Percentiles rank a stretch among this genome's conserved stretches.
Conservation (phyloP, 1,284 basidiomycete genomes). For the Moesziomyces globuligerus region DNA sequence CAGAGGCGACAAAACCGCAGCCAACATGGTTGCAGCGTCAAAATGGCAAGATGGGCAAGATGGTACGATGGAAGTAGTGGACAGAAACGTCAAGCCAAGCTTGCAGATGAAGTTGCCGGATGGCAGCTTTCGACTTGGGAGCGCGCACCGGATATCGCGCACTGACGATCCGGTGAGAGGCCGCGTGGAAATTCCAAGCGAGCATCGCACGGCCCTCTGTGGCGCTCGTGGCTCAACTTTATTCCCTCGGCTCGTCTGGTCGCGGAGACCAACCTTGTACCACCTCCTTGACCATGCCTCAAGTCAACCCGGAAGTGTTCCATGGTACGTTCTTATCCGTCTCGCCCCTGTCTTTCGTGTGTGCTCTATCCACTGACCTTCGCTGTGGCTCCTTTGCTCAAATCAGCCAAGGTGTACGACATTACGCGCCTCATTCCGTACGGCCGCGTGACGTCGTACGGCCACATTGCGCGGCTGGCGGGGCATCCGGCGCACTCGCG, state of each 20-base stretch:
- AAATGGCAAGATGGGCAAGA: too few relatives aligned
- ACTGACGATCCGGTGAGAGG: background rate
- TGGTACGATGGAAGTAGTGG: background rate
- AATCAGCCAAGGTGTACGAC: conserved; percentile 63
- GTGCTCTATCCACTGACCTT: too few relatives aligned
- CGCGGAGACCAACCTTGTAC: background rate
- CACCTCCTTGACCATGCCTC: conserved; percentile 18
- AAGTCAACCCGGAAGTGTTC: conserved; percentile 47
- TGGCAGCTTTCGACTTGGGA: background rate
- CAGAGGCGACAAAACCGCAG: conserved; percentile 30
- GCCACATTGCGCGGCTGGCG: conserved; percentile 60
- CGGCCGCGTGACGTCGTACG: conserved; percentile 63
- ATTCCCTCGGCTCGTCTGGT: background rate
- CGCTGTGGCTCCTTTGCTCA: too few relatives aligned
- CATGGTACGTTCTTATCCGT: conserved; percentile 20
- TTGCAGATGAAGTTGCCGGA: background rate
- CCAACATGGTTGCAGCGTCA: conserved; percentile 52
- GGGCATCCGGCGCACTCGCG: conserved; percentile 59
- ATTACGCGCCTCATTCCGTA: conserved; percentile 53
- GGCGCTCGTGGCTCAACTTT: background rate
- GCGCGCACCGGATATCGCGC: conserved; percentile 44
- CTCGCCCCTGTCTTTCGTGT: background rate
- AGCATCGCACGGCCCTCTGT: too few relatives aligned
- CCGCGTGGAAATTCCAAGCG: too few relatives aligned
- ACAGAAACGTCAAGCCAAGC: too few relatives aligned